Evolutionary conservation across 1,284 basidiomycete species (phyloP), one percentile per base, ranked within the genome.

Genomic region (Porodaedalea pini): DNA sequence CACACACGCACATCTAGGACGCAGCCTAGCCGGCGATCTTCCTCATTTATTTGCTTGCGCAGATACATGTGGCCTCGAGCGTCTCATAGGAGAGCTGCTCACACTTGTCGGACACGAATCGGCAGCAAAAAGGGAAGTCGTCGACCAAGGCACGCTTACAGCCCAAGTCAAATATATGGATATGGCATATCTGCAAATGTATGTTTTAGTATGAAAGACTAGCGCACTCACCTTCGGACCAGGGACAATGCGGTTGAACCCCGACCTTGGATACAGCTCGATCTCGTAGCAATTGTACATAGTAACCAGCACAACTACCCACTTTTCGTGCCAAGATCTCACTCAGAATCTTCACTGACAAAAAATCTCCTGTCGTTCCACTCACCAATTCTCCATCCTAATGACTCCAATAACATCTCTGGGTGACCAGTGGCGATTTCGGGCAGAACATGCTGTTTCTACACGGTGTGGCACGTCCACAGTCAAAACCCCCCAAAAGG

Each of bases 1-100:
- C 94, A 64, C 95, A 91, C 67, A 99, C 94, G 69, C 96, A 86
- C 73, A 98, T 75, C 77, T 99, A 96, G 94, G 99, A 98, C 19
- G 95, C 92, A 71, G 99, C 96, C 81, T 98, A 98, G 72, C 96
- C 96, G 53, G 92, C 87, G 23, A 91, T 94, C 87, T 98, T 98
- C 71, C 94, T 96, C 66, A 98, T 90, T 77, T 98, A 98, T 80
- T 98, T 98, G 92, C 98, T 98, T 75, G 94, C 94, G 72, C 95
- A 98, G 68, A 99, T 99, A 78, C 95, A 95, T 58, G 95, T 95
- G 44, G 96, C 96, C 79, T 99, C 96, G 61, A 98, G 88, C 54
- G 95, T 95, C 75, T 98, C 96, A 48, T 86, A 90, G 34, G 93
- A 96, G 58, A 98, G 83, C 73, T 99, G 95, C 75, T 99, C 95